These are phyloP conservation scores for Phytophthora quininea DNA, from an alignment of 352 stramenopile species.

Conservation along the genomic window DNA sequence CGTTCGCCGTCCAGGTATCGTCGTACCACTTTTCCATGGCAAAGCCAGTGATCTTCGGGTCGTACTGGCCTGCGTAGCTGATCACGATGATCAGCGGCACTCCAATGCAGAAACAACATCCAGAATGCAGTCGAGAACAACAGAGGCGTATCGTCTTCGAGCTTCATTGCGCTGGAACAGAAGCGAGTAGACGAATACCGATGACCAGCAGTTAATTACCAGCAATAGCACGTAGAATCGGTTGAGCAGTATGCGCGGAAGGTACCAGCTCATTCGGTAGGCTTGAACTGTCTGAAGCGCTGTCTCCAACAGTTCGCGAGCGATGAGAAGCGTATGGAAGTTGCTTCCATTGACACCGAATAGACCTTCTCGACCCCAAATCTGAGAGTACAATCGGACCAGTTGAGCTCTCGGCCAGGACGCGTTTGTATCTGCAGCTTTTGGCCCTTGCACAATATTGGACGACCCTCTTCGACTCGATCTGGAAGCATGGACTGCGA, in stretches of 20 bases:
- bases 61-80: conserved; percentile 24
- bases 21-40: conserved; percentile 23
- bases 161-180: conserved; percentile 19
- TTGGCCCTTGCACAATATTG: not conserved
- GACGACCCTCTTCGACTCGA: not conserved
- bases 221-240: conserved; percentile 34
- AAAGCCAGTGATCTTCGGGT: conserved; percentile 23
- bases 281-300: conserved; percentile 29
- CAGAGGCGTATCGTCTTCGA: conserved; percentile 16
- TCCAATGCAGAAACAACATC: conserved; percentile 28
- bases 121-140: conserved; percentile 25
- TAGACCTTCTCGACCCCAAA: conserved; percentile 19
- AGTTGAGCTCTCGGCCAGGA: conserved; percentile 3
- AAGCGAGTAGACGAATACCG: conserved; percentile 26
- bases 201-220: conserved; percentile 35
- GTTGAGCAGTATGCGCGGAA: conserved; percentile 34
- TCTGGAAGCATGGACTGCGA: not conserved
- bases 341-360: conserved; percentile 25
- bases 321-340: conserved; percentile 30
- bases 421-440: conserved; percentile 1
- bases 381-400: conserved; percentile 12
- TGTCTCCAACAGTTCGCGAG: conserved; percentile 29
- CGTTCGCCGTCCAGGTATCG: conserved; percentile 28
- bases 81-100: conserved; percentile 24
- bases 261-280: conserved; percentile 34